phyloP scores from a whole-genome alignment of 1,139 yeast species.

The Pichia sp. region DNA sequence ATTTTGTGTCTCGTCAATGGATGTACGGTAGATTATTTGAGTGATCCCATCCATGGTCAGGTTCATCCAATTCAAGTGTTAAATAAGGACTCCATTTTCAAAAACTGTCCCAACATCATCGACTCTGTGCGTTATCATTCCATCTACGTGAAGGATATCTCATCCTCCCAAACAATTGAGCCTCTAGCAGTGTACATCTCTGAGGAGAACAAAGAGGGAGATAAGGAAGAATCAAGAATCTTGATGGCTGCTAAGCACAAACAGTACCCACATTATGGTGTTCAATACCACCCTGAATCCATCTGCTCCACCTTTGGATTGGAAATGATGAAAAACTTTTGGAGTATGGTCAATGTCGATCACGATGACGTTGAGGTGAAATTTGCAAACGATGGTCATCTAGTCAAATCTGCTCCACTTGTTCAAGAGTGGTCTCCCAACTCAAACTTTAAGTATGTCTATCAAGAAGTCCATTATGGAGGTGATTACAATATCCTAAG shows the following conservation, averaged over 20 bases:
- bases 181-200: constrained; percentile 53
- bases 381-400: constrained; percentile 5
- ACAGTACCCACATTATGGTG: constrained; percentile 72
- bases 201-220: constrained; percentile 12
- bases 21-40: constrained; percentile 44
- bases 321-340: constrained; percentile 54
- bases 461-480: constrained; percentile 1
- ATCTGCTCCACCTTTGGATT: constrained; percentile 71
- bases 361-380: not conserved
- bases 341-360: constrained; percentile 38
- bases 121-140: constrained; percentile 89
- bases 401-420: constrained; percentile 13
- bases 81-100: constrained; percentile 31
- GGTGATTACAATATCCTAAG: constrained; percentile 25
- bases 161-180: constrained; percentile 27
- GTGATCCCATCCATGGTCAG: constrained; percentile 79
- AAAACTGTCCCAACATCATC: constrained; percentile 35
- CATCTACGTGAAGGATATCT: constrained; percentile 43
- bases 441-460: constrained; percentile 7
- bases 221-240: constrained; percentile 25
- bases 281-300: constrained; percentile 97
- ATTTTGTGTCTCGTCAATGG: constrained; percentile 64
- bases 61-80: constrained; percentile 45
- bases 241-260: constrained; percentile 76
- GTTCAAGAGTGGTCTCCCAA: constrained; percentile 9